phyloP scores from a whole-genome alignment of 2,329 filamentous ascomycete species.

The Sporothrix pseudoabietina region DNA sequence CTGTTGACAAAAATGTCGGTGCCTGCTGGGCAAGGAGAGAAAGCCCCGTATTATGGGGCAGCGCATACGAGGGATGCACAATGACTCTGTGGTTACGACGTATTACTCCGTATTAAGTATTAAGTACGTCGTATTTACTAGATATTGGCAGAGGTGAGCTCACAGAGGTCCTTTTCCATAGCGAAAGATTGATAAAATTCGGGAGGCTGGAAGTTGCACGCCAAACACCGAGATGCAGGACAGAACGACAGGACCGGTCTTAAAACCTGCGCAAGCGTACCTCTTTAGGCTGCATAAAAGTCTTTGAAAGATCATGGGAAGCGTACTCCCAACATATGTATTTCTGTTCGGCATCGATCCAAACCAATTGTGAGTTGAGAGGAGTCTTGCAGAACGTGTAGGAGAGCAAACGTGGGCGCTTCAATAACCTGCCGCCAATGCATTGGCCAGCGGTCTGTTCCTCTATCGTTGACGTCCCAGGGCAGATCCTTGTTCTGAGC shows the following conservation, averaged over 20 bases:
- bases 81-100: no score
- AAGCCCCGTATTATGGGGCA: background rate
- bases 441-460: background rate
- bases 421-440: background rate
- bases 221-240: slow-evolving; percentile 11
- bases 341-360: background rate
- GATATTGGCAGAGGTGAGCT: background rate
- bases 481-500: background rate
- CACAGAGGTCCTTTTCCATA: background rate
- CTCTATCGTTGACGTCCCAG: background rate
- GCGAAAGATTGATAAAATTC: background rate
- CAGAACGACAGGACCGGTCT: background rate
- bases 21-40: background rate
- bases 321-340: background rate
- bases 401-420: background rate
- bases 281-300: background rate
- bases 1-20: background rate
- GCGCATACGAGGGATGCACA: background rate
- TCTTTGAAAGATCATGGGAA: background rate
- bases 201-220: slow-evolving; percentile 2
- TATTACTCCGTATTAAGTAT: no score
- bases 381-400: background rate
- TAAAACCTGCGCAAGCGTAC: slow-evolving; percentile 1
- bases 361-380: background rate
- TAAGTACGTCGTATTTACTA: background rate